Base-by-base conservation (phyloP, 495 filamentous ascomycete species). In the Penicillium cosmopolitanum region DNA sequence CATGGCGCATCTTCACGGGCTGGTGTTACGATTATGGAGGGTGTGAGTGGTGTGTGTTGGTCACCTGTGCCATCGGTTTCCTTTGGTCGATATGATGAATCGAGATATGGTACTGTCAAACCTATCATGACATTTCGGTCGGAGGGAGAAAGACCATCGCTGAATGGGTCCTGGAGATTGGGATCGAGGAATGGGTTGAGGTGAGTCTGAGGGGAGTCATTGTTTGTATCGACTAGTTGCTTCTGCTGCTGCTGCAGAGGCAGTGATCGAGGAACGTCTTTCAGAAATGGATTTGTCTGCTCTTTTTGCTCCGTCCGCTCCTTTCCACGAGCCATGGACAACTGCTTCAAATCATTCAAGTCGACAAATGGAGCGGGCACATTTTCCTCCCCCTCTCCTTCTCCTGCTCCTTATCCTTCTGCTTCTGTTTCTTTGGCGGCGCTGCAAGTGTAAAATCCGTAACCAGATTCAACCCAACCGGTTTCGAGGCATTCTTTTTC, bases 101-200 rank as follows among this genome's bases (percentile, higher is more conserved):
- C 82, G 33, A 84, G 80, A 7, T 80, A 80, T 11, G 90, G 87
- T 33, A 95, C 82, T 4, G 82, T 82, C 8, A 96, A 82, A 1
- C 91, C 92, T 57, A 96, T 96, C 63, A 90, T 80, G 43, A 96
- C 92, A 13, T 89, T 84, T 25, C 89, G 75, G 63, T 91, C 87
- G 5, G 80, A 86, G 0, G 92, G 92, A 5, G 91, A 94, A 3
- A 96, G 73, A 40, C 88, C 89, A n/a, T 67, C 70, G 18, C 51
- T 67, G 28, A 69, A 67, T 1, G 62, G 50, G 31, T 65, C 48
- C 15, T 58, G 57, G 6, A 55, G 5, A 6, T 48, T 53, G 3
- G 57, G 36, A 8, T 65, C 51, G 16, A 71, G 57, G 33, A 61
- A 70, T 2, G 68, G 67, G 58, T n/a, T 62, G 62, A 5, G 59